Conservation (phyloP, 495 filamentous ascomycete genomes). For the Tetracladium setigerum region DNA sequence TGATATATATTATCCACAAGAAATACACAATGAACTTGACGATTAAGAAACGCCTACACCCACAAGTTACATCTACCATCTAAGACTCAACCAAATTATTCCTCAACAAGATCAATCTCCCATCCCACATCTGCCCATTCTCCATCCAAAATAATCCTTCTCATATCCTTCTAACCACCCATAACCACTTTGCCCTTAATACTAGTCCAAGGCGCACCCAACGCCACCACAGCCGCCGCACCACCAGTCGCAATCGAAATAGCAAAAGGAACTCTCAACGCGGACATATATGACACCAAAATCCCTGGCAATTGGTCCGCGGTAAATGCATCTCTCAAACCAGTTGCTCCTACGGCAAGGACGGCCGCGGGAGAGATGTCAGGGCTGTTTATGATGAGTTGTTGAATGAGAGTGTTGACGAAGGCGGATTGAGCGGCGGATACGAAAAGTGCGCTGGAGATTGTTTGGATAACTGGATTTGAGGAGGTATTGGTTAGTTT, state of each 20-base stretch:
- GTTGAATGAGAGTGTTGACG: constrained; percentile 41
- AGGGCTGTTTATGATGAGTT: constrained; percentile 22
- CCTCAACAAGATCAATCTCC: too few relatives aligned
- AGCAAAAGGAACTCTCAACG: constrained; percentile 5
- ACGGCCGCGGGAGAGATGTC: constrained; percentile 23
- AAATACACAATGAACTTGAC: too few relatives aligned
- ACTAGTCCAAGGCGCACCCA: not conserved
- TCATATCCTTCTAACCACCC: not conserved
- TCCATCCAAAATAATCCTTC: too few relatives aligned
- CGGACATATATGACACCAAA: constrained; percentile 5
- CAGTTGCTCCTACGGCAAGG: constrained; percentile 34
- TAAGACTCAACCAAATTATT: too few relatives aligned
- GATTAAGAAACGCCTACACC: too few relatives aligned
- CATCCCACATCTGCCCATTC: too few relatives aligned
- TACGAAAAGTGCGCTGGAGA: constrained; percentile 57
- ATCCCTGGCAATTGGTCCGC: not conserved
- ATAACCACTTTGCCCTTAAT: constrained; percentile 6
- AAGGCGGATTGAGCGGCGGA: constrained; percentile 54
- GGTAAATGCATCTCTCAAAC: constrained; percentile 20
- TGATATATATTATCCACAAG: too few relatives aligned
- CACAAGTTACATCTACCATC: too few relatives aligned
- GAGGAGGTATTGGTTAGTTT: not conserved
- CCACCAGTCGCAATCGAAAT: constrained; percentile 2
- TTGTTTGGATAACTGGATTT: constrained; percentile 13
- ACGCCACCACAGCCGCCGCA: not conserved